A percentile compares a stretch with the other conserved stretches of the same genome.
Conservation (phyloP, 2,329 filamentous ascomycete genomes). For the Fusarium sp. region DNA sequence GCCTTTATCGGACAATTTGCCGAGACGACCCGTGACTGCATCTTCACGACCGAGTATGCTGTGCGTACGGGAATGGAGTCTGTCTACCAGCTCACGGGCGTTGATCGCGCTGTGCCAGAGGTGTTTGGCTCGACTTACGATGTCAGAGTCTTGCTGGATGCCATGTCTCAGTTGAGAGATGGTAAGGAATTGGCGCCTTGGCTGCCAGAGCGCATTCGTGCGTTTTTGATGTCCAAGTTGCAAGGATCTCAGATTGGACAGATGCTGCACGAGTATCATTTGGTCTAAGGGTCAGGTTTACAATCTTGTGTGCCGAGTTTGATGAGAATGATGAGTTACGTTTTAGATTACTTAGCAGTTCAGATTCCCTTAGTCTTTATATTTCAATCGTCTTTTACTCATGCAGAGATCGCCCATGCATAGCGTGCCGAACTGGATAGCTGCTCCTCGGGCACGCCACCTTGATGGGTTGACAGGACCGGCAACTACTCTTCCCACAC, state of each 20-base stretch:
- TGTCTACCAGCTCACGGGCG: slow-evolving; percentile 40
- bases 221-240: slow-evolving; percentile 10
- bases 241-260: slow-evolving; percentile 21
- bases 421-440: neutral
- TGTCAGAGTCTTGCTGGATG: slow-evolving; percentile 13
- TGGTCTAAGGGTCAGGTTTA: neutral
- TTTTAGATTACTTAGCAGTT: neutral
- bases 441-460: neutral
- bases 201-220: slow-evolving; percentile 19
- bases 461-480: neutral
- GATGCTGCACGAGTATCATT: slow-evolving; percentile 22
- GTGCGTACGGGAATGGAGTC: slow-evolving; percentile 53
- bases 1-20: slow-evolving; percentile 28
- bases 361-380: neutral
- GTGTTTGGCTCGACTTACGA: slow-evolving; percentile 27
- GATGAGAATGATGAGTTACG: neutral
- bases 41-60: slow-evolving; percentile 50
- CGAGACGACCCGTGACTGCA: slow-evolving; percentile 30
- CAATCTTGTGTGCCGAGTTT: neutral
- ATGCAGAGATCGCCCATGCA: neutral
- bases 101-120: slow-evolving; percentile 22
- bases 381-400: neutral
- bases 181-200: slow-evolving; percentile 20
- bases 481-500: neutral
- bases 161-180: slow-evolving; percentile 12